These are phyloP conservation scores for Curvularia sp. DNA, from an alignment of 2,329 filamentous ascomycete species.

Conservation along the genomic window DNA sequence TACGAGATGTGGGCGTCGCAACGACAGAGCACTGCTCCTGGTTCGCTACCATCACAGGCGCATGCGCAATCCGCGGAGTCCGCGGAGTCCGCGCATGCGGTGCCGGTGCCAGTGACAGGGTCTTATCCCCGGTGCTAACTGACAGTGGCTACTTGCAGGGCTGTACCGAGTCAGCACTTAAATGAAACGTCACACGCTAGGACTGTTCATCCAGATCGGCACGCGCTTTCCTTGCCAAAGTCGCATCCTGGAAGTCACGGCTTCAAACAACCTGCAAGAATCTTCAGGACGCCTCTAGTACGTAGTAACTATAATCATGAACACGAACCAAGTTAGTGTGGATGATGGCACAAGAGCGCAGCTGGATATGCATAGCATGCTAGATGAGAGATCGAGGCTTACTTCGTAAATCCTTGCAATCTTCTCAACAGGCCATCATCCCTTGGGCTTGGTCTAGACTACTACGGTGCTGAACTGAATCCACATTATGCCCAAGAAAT, in stretches of 20 bases:
- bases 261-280: not conserved
- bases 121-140: not conserved
- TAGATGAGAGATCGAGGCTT: not conserved
- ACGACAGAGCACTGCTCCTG: not conserved
- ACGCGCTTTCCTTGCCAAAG: not conserved
- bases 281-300: not conserved
- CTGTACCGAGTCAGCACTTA: conserved; percentile 1
- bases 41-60: not conserved
- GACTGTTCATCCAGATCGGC: not conserved
- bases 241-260: not conserved
- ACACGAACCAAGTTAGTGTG: not conserved
- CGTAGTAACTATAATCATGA: not conserved
- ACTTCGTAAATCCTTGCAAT: not conserved
- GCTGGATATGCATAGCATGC: not conserved
- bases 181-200: not conserved
- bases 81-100: not conserved
- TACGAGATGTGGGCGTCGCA: not conserved
- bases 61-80: not conserved
- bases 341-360: no score
- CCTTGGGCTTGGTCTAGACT: no score
- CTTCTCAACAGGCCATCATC: not conserved
- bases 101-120: not conserved
- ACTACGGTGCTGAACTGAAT: not conserved
- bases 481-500: not conserved
- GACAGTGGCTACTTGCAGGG: not conserved